phyloP scores from a whole-genome alignment of 257 asterid genomes.

The Salvia rosmarinus region DNA sequence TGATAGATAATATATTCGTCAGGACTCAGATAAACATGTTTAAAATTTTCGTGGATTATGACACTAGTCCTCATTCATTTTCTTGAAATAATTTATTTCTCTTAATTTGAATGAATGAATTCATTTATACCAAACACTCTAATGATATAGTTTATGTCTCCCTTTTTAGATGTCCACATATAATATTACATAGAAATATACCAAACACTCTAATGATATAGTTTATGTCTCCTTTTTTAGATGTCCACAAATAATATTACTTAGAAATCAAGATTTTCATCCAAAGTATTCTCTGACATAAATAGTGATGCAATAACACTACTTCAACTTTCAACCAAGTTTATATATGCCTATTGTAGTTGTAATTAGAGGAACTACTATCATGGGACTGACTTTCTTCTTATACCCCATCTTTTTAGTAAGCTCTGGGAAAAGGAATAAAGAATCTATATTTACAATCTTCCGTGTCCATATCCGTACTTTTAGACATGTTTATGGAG shows the following conservation, averaged over 20 bases:
- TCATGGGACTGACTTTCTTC: too few relatives aligned
- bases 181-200: background rate
- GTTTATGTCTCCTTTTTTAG: background rate
- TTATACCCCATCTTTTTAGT: too few relatives aligned
- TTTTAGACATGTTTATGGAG: slow-evolving; percentile 2
- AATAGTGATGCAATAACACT: background rate
- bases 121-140: background rate
- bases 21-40: background rate
- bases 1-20: background rate
- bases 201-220: background rate
- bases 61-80: background rate
- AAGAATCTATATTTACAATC: too few relatives aligned
- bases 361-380: too few relatives aligned
- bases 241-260: background rate
- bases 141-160: background rate
- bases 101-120: slow-evolving; percentile 1
- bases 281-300: background rate
- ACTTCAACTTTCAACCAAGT: too few relatives aligned
- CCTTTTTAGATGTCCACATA: background rate
- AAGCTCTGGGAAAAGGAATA: too few relatives aligned
- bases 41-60: background rate
- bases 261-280: background rate
- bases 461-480: too few relatives aligned
- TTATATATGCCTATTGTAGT: too few relatives aligned
- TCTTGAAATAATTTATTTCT: slow-evolving; percentile 5